Conservation (phyloP, 1,284 basidiomycete species). For the Papiliotrema flavescens region DNA sequence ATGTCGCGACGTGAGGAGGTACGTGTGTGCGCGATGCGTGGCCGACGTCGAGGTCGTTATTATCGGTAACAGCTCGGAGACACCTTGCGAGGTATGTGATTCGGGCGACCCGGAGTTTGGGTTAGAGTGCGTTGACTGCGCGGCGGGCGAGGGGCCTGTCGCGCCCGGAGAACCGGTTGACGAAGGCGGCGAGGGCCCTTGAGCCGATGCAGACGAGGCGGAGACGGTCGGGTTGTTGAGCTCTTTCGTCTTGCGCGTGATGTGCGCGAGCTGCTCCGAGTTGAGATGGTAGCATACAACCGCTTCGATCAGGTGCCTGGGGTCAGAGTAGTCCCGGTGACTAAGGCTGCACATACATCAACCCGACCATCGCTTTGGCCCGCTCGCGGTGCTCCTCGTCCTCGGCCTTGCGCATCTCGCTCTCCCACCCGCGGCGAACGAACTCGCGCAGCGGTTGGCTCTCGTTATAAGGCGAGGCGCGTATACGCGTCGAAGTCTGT, state of each 20-base stretch:
- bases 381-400: conserved; percentile 22
- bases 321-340: conserved; percentile 3
- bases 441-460: conserved; percentile 31
- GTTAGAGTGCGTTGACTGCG: conserved; percentile 5
- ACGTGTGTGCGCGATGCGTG: conserved; percentile 16
- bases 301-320: conserved; percentile 45
- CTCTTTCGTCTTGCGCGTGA: conserved; percentile 26
- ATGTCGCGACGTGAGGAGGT: conserved; percentile 33
- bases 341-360: conserved; percentile 34
- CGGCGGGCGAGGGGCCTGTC: conserved; percentile 3
- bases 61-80: conserved; percentile 31
- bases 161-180: conserved; percentile 9
- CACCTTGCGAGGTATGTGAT: conserved; percentile 9
- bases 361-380: conserved; percentile 41
- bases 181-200: conserved; percentile 8
- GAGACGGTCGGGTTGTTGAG: conserved; percentile 6
- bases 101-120: conserved; percentile 12
- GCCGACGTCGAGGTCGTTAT: conserved; percentile 24
- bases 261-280: conserved; percentile 26
- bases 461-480: conserved; percentile 25
- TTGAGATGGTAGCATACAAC: conserved; percentile 35
- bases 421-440: conserved; percentile 34
- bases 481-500: conserved; percentile 30
- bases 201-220: conserved; percentile 6
- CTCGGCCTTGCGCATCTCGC: conserved; percentile 16